Evolutionary conservation across 2,329 filamentous ascomycete species (phyloP), one percentile per base, ranked within the genome.

Genomic region (Colletotrichum horii): DNA sequence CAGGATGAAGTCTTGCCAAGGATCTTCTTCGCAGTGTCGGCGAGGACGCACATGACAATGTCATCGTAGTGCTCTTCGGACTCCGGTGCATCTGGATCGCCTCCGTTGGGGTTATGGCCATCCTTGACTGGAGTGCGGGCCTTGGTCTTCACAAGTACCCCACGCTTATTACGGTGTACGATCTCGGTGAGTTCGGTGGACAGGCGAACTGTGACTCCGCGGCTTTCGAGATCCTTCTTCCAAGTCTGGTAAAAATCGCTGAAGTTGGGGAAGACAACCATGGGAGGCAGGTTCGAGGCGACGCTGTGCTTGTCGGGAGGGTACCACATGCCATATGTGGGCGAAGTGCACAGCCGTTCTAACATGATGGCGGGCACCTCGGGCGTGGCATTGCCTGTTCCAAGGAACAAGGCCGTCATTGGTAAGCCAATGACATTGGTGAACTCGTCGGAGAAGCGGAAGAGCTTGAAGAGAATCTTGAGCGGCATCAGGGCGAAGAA

Each of bases 351-450:
- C 0, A 91, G 80, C 6, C 89, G 83, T 79, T 91, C 89, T 5
- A 94, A 83, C 52, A 95, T 90, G 34, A 93, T 92, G 67, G 88
- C 89, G 0, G 93, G 90, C 0, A 94, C 92, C 78, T 94, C 91
- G 0, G 92, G 91, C 0, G 93, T 93, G 77, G 93, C 91, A 76
- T 94, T 94, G 3, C 93, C 92, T 0, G 93, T 94, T 1, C 93
- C 93, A 0, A 95, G 85, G 80, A 95, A 94, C 8, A 85, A 79
- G 2, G 83, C 83, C 4, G 83, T 84, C 83, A 85, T 85, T 8
- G 83, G 83, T 0, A 94, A 84, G 0, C 93, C 93, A 30, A 94
- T 88, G 82, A 94, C 90, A 78, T 94, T 92, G 22, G 89, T 89
- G 79, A 95, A 95, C 69, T 93, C 92, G 11, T 89, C 86, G 52